Percentiles rank a stretch among this genome's conserved stretches.
These are phyloP conservation scores for Lentinula aciculospora DNA, from an alignment of 768 basidiomycete genomes.

Conservation along the genomic window DNA sequence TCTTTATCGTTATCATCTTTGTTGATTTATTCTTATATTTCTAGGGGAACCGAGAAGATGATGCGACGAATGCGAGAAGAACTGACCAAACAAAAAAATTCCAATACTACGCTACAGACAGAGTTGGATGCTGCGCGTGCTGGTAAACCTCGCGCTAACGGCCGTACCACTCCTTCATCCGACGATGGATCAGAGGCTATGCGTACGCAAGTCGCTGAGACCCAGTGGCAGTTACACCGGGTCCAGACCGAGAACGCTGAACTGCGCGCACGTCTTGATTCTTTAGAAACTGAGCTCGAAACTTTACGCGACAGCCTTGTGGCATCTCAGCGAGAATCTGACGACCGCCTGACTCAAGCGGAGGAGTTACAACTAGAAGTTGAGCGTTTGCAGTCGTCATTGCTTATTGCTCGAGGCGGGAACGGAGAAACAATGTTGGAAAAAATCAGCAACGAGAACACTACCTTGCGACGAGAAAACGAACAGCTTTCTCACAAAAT, in stretches of 20 bases:
- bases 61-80: slow-evolving; percentile 96
- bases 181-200: slow-evolving; percentile 65
- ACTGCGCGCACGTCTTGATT: slow-evolving; percentile 63
- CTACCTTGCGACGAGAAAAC: slow-evolving; percentile 75
- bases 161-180: slow-evolving; percentile 71
- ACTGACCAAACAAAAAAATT: slow-evolving; percentile 81
- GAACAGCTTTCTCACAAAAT: slow-evolving; percentile 91
- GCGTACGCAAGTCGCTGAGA: slow-evolving; percentile 68
- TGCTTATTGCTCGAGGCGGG: slow-evolving; percentile 70
- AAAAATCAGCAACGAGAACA: slow-evolving; percentile 79
- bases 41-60: slow-evolving; percentile 95
- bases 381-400: slow-evolving; percentile 65
- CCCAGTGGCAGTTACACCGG: slow-evolving; percentile 71
- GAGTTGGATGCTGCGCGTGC: slow-evolving; percentile 73
- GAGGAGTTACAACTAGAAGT: slow-evolving; percentile 81
- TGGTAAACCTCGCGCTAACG: slow-evolving; percentile 58
- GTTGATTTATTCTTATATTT: slow-evolving; percentile 12
- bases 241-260: slow-evolving; percentile 74
- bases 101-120: slow-evolving; percentile 75
- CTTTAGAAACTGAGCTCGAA: slow-evolving; percentile 72
- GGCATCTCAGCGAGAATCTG: slow-evolving; percentile 70
- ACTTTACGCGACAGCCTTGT: slow-evolving; percentile 64
- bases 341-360: slow-evolving; percentile 68
- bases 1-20: slow-evolving; percentile 5
- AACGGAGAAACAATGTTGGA: slow-evolving; percentile 75